Conservation (phyloP, 768 basidiomycete species). For the Butyriboletus loyo region DNA sequence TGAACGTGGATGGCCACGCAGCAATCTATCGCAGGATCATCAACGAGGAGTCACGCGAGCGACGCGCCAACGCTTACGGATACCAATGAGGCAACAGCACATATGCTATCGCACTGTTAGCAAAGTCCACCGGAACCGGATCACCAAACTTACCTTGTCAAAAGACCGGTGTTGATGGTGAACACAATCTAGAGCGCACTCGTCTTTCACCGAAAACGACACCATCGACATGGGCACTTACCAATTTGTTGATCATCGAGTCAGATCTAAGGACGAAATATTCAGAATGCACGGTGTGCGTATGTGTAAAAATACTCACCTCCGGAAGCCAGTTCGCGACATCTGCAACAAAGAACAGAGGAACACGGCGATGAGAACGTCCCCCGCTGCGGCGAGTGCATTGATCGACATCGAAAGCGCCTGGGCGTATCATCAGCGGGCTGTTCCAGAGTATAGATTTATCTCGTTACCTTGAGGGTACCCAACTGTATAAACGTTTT, state of each 20-base stretch:
- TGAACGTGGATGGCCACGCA: conserved; percentile 49
- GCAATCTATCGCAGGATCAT: conserved; percentile 39
- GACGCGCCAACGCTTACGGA: conserved; percentile 36
- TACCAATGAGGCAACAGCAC: conserved; percentile 55
- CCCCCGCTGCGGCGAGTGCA: conserved; percentile 49
- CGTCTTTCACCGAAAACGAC: background rate
- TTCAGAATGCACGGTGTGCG: background rate
- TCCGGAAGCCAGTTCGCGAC: conserved; percentile 53
- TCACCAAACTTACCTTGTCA: conserved; percentile 22
- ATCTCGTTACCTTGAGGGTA: conserved; percentile 40
- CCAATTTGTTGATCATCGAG: conserved; percentile 50
- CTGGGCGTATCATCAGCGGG: conserved; percentile 8
- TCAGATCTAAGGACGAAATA: conserved; percentile 36
- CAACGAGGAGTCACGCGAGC: background rate
- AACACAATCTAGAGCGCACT: conserved; percentile 42
- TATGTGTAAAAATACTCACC: conserved; percentile 19
- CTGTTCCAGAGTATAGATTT: background rate
- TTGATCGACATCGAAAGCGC: conserved; percentile 54
- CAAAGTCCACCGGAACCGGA: too few relatives aligned
- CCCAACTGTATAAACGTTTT: conserved; percentile 47
- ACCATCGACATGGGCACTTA: background rate
- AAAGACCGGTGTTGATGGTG: conserved; percentile 43
- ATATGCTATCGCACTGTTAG: conserved; percentile 34
- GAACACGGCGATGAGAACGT: conserved; percentile 49
- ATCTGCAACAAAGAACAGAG: conserved; percentile 46